Evolutionary conservation across 371 early-diverging fungal genomes (phyloP), one percentile per base, ranked within the genome.

Genomic region (Nematocida sp.): DNA sequence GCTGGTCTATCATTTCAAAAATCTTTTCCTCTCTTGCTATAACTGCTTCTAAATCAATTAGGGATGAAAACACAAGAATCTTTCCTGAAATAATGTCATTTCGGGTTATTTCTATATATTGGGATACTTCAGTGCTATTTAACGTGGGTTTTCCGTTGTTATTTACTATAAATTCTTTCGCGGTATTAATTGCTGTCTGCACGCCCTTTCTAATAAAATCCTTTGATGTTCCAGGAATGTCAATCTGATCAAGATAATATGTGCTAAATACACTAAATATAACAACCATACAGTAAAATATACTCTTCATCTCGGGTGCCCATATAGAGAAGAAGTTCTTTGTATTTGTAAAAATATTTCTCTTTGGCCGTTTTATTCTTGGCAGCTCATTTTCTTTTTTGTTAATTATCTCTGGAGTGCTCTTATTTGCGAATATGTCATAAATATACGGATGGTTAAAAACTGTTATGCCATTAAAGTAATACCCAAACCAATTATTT

Each of bases 201-300:
- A 52, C 18, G 1, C 23, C n/a, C 69, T 67, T 23, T n/a, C 33
- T 20, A 27, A 67, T 50, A 9, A 33, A 6, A 7, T n/a, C 69
- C 25, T 67, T 67, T 27, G 54, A 15, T 7, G 52, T 6, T 15
- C 1, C 0, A 46, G 46, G n/a, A 15, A 67, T 15, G 13, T 50
- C 52, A 20, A 50, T 11, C 39, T 39, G n/a, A 13, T 67, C 69
- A 0, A 67, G 54, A 11, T 52, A 40, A 50, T 67, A 67, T 27
- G 69, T 67, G 50, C 69, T 67, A 25, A 52, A 15, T 11, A 67
- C 27, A 33, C 69, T 67, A 6, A 67, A 5, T 23, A 67, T 7
- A 18, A 67, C 54, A 6, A 46, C 50, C 6, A 44, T 9, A 9
- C n/a, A 67, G 33, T 67, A 67, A 15, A 67, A 50, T 15, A 52